Percentiles rank a stretch among this genome's conserved stretches.
Conservation (phyloP, 1,284 basidiomycete species). For the Coniferiporia weirii region DNA sequence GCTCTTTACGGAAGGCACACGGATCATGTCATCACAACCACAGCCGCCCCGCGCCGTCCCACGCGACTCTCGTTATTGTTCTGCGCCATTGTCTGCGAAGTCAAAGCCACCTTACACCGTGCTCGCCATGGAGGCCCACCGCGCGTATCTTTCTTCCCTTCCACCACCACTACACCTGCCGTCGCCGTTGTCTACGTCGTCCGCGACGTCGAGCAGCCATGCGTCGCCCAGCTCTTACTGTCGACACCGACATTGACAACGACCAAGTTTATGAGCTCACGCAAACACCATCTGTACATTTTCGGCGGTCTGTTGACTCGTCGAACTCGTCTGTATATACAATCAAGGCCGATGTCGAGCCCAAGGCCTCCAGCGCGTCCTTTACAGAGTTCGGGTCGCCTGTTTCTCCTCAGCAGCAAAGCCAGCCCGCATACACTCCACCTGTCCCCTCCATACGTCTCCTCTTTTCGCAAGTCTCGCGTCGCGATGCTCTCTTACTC, state of each 20-base stretch:
- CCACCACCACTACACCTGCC: not conserved
- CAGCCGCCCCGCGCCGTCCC: too few species aligned
- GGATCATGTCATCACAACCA: not conserved
- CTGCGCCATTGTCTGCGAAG: not conserved
- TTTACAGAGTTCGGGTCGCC: not conserved
- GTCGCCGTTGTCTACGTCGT: not conserved
- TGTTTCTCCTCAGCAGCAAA: not conserved
- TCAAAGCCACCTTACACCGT: not conserved
- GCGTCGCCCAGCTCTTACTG: constrained; percentile 1
- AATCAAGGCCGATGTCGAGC: not conserved
- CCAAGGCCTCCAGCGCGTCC: not conserved
- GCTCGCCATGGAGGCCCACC: not conserved
- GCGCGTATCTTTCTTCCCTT: not conserved
- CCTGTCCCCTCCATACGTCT: constrained; percentile 45
- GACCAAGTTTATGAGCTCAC: constrained; percentile 10
- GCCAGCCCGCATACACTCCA: constrained; percentile 1
- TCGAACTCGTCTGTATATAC: not conserved
- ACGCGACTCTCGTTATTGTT: not conserved
- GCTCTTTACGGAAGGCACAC: not conserved
- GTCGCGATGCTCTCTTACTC: constrained; percentile 50
- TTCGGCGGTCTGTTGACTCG: not conserved
- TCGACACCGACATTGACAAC: constrained; percentile 4
- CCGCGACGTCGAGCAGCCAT: not conserved
- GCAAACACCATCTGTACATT: constrained; percentile 7
- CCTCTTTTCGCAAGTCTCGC: constrained; percentile 62